A percentile compares a stretch with the other conserved stretches of the same genome.
phyloP scores from a whole-genome alignment of 352 stramenopile genomes.

The Halophytophthora batemanensis region DNA sequence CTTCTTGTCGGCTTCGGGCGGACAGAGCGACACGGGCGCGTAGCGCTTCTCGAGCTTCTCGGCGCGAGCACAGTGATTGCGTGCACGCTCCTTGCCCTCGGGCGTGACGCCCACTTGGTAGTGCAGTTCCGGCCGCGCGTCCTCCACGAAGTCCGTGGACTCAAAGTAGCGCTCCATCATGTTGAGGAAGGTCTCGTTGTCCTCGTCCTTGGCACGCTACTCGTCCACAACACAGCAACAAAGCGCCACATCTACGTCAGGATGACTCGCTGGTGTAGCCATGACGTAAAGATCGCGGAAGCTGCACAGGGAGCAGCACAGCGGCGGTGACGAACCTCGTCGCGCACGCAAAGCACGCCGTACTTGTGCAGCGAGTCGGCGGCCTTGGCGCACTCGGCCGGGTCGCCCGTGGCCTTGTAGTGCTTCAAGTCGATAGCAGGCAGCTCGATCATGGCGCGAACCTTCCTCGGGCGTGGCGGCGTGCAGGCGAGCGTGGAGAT shows the following conservation, averaged over 20 bases:
- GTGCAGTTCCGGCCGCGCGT: slow-evolving; percentile 85
- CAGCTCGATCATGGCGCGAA: slow-evolving; percentile 58
- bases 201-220: slow-evolving; percentile 58
- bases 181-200: slow-evolving; percentile 87
- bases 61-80: slow-evolving; percentile 79
- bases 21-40: slow-evolving; percentile 79
- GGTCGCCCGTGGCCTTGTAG: slow-evolving; percentile 73
- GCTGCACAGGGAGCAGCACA: too few species aligned
- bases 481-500: slow-evolving; percentile 5
- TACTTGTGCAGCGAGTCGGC: slow-evolving; percentile 85
- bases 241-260: slow-evolving; percentile 1
- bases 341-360: slow-evolving; percentile 78
- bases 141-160: slow-evolving; percentile 80
- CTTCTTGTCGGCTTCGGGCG: slow-evolving; percentile 90
- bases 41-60: slow-evolving; percentile 52
- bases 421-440: slow-evolving; percentile 79
- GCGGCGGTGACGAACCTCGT: slow-evolving; percentile 45
- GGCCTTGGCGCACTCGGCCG: slow-evolving; percentile 66
- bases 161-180: slow-evolving; percentile 94
- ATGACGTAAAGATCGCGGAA: too few species aligned
- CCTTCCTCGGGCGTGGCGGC: neutral
- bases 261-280: too few species aligned
- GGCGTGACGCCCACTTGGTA: slow-evolving; percentile 91
- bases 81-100: slow-evolving; percentile 78
- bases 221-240: slow-evolving; percentile 1